Evolutionary conservation across 208 protist species (phyloP).

Genomic region (Acanthamoeba sp.): DNA sequence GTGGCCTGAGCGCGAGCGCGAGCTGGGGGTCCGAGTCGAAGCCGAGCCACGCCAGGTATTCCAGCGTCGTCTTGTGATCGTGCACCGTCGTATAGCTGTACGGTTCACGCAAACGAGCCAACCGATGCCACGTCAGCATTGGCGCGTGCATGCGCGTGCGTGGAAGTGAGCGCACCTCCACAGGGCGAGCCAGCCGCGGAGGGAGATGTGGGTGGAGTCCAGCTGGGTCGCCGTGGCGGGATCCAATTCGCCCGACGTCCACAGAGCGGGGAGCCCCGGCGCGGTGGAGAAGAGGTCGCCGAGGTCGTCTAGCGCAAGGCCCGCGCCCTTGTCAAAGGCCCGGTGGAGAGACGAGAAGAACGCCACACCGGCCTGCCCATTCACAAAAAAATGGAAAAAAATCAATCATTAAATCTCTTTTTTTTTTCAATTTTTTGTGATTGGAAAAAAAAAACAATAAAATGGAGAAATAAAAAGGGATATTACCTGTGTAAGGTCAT

Average conservation of each 20-base stretch:
- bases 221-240: background rate
- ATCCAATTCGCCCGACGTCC: slow-evolving; percentile 43
- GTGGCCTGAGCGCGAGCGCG: slow-evolving; percentile 9
- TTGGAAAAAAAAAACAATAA: background rate
- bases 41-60: slow-evolving; percentile 51
- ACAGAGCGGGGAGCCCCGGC: slow-evolving; percentile 4
- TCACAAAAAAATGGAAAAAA: background rate
- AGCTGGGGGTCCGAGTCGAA: background rate
- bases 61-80: slow-evolving; percentile 31
- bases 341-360: slow-evolving; percentile 32
- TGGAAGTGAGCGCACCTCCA: slow-evolving; percentile 47
- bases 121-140: background rate
- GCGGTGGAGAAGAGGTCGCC: background rate
- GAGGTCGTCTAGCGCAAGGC: slow-evolving; percentile 4
- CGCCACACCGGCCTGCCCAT: background rate
- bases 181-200: slow-evolving; percentile 15
- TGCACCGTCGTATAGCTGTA: slow-evolving; percentile 51
- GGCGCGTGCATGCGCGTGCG: background rate
- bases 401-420: background rate
- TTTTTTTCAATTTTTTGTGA: too few relatives aligned
- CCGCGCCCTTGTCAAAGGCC: background rate
- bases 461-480: too few relatives aligned
- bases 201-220: background rate
- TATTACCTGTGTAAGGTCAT: background rate
- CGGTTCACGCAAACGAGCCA: background rate